These are phyloP conservation scores for Cymbidium sinense DNA, from an alignment of 106 monocot genomes.

Conservation along the genomic window DNA sequence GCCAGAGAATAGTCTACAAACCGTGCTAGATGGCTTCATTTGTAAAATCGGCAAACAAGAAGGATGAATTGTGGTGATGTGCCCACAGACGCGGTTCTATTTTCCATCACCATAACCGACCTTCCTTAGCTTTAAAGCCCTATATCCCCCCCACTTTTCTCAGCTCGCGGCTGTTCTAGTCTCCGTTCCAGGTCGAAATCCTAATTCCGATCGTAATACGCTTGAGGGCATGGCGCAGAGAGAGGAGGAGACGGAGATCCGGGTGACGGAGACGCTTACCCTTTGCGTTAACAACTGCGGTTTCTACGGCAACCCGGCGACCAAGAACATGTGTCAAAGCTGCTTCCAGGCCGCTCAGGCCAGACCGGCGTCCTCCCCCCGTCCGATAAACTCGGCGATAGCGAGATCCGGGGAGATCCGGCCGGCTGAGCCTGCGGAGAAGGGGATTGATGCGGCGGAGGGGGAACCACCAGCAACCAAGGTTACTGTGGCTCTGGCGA, in stretches of 20 bases:
- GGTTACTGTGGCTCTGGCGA: not conserved
- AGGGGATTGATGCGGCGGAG: not conserved
- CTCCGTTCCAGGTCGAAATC: not conserved
- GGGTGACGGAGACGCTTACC: constrained; percentile 31
- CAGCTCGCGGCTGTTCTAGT: not conserved
- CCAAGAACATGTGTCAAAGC: constrained; percentile 42
- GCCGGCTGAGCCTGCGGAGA: not conserved
- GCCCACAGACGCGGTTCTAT: not conserved
- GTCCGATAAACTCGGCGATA: constrained; percentile 8
- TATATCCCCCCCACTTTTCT: not conserved
- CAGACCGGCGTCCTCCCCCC: constrained; percentile 10
- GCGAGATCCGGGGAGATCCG: constrained; percentile 16
- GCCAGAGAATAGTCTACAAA: too few species aligned
- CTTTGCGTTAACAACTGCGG: constrained; percentile 86
- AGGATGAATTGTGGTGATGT: not conserved
- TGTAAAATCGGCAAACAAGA: not conserved
- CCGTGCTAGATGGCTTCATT: not conserved
- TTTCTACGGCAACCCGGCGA: constrained; percentile 41
- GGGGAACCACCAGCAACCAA: not conserved
- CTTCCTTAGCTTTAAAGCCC: constrained; percentile 2
- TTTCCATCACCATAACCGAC: constrained; percentile 3
- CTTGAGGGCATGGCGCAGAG: constrained; percentile 46
- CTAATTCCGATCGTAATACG: not conserved
- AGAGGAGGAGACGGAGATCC: constrained; percentile 44
- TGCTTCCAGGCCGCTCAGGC: constrained; percentile 30